A percentile compares a stretch with the other conserved stretches of the same genome.
Evolutionary conservation across 768 basidiomycete species (phyloP).

Genomic region (Pleurotus platypus): DNA sequence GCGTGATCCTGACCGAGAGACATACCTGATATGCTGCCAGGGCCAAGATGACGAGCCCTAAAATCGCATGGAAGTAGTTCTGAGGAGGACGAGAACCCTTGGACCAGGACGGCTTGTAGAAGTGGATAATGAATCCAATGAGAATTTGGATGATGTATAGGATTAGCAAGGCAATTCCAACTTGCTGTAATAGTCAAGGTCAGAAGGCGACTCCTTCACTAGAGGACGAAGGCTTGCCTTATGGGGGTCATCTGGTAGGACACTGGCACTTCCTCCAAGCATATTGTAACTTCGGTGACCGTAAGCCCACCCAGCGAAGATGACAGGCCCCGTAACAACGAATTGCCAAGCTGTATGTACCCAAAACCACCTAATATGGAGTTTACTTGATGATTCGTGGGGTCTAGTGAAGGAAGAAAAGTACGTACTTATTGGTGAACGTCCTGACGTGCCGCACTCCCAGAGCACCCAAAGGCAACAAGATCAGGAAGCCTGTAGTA

Average conservation of each 20-base stretch:
- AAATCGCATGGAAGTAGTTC: constrained; percentile 50
- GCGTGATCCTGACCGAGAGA: constrained; percentile 6
- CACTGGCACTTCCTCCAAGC: constrained; percentile 16
- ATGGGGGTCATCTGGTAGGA: constrained; percentile 40
- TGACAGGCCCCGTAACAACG: constrained; percentile 47
- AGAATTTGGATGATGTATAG: constrained; percentile 49
- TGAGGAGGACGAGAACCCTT: constrained; percentile 42
- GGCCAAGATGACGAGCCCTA: constrained; percentile 53
- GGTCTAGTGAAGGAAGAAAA: neutral
- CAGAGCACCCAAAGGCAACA: constrained; percentile 57
- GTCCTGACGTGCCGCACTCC: constrained; percentile 53
- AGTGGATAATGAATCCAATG: constrained; percentile 51
- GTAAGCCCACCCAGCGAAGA: constrained; percentile 44
- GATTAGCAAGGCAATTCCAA: constrained; percentile 48
- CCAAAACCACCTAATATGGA: constrained; percentile 41
- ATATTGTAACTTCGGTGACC: constrained; percentile 34
- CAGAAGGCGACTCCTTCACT: neutral
- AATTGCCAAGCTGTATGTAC: constrained; percentile 49
- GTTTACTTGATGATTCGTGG: neutral
- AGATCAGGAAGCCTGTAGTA: constrained; percentile 48
- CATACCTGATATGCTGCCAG: constrained; percentile 49
- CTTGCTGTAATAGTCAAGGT: constrained; percentile 27
- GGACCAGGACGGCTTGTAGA: constrained; percentile 39
- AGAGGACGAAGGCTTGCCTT: constrained; percentile 1
- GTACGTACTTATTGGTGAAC: constrained; percentile 38